Evolutionary conservation across 176 grass and related monocot species (phyloP), one percentile per base, ranked within the genome.

Genomic region (Avena eriantha): DNA sequence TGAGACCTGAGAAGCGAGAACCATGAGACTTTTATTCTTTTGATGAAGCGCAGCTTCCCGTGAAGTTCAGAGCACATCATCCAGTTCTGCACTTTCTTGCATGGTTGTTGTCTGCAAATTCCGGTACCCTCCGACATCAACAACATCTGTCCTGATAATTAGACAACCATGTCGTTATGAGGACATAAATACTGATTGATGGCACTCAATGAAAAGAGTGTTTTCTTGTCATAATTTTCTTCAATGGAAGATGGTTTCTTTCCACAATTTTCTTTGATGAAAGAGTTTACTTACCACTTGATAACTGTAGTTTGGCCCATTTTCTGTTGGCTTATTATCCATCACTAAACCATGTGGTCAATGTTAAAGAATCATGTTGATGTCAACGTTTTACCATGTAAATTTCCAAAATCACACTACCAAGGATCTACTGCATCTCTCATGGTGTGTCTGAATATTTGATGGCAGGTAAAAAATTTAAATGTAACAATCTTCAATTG

Each of bases 91-190:
- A 83, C 33, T 76, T 76, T 33, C n/a, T 36, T 64, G 73, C 80
- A 50, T 11, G 45, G 18, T 73, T 47, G 24, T 50, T 47, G 60
- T 81, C 60, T 66, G 43, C 39, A 61, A 66, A 65, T 33, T 47
- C 41, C 10, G 4, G 69, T 60, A 74, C 46, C 51, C 71, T 51
- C 71, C 22, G 21, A 34, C 46, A 5, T 57, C 35, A 1, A 73
- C 57, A 65, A 64, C 46, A 21, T 64, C 5, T 11, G 64, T 83
- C 82, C 89, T 91, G 81, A 76, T 41, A 91, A 84, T 79, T n/a
- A 75, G 5, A 76, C 10, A 68, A 84, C 4, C 10, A 73, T 46
- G 59, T 17, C 1, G 50, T 90, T 86, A 71, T 10, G 36, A 69
- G 69, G 31, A 82, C 34, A 54, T 4, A 0, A 49, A 86, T 10